phyloP scores from a whole-genome alignment of 1,284 basidiomycete species.

The Fomitopsis schrenkii region DNA sequence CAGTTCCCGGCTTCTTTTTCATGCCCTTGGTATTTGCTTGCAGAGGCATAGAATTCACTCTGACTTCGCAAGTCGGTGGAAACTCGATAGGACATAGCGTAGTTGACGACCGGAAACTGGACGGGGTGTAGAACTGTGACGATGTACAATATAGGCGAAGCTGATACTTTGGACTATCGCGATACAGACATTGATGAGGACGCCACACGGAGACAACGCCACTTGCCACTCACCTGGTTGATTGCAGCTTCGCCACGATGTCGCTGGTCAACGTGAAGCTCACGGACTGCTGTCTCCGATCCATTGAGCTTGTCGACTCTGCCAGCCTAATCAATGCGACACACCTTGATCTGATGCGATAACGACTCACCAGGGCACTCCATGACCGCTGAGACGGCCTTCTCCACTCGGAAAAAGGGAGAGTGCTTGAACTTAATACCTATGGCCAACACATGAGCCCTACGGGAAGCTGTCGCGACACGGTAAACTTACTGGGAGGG shows the following conservation, averaged over 20 bases:
- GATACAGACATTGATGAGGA: not conserved
- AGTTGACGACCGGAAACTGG: conserved; percentile 47
- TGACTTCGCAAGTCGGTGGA: conserved; percentile 87
- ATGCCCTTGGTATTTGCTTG: conserved; percentile 84
- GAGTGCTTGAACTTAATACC: conserved; percentile 76
- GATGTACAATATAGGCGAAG: conserved; percentile 92
- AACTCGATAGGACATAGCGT: conserved; percentile 82
- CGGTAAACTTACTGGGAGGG: conserved; percentile 28
- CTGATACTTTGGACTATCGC: conserved; percentile 63
- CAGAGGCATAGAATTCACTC: conserved; percentile 71
- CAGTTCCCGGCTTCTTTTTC: conserved; percentile 96
- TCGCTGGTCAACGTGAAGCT: conserved; percentile 62
- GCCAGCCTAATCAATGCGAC: not conserved
- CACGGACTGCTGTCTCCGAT: conserved; percentile 63
- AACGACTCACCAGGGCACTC: conserved; percentile 66
- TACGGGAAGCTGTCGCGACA: conserved; percentile 14
- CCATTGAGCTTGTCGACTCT: conserved; percentile 75
- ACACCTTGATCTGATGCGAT: not conserved
- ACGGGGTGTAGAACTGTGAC: conserved; percentile 69
- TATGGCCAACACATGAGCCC: conserved; percentile 20
- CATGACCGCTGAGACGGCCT: conserved; percentile 54
- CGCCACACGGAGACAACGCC: not conserved
- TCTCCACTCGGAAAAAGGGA: conserved; percentile 72
- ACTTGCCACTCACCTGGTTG: conserved; percentile 38
- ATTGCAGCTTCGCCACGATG: conserved; percentile 56